Base-by-base conservation (phyloP, 164 flowering plant species). In the Warburgia ugandensis region DNA sequence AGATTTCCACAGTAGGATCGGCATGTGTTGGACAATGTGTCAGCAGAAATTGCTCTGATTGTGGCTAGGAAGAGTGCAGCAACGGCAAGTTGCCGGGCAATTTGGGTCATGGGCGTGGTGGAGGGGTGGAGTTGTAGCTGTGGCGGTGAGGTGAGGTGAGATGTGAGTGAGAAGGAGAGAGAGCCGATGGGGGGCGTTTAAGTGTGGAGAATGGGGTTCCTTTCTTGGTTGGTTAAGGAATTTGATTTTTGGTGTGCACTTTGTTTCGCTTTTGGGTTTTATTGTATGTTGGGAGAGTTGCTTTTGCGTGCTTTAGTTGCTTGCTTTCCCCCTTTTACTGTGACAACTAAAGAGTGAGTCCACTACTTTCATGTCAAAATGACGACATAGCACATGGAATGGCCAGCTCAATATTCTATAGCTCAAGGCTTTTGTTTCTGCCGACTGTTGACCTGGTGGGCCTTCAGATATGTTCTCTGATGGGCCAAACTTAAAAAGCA, bases 1-100 rank as follows among this genome's bases (percentile, higher is more conserved):
- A 89, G 37, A 67, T 88, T 89, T 1, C 95, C 94, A 33, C 99
- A 89, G 56, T 72, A 88, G 12, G 96, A 80, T 53, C 96, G 60
- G 55, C 96, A 84, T 3, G 71, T 39, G 28, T 45, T 39, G 20
- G 29, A n/a, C n/a, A 51, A 51, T 20, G 27, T 42, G 33, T 28
- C 27, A 54, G 60, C 60, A 6, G 63, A 41, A 42, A 38, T 58
- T 17, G 32, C 25, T 2, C 43, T 30, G 4, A 60, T 0, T 12
- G 60, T 30, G 37, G 52, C 1, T 5, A 50, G 27, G 16, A 62
- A 5, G n/a, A n/a, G n/a, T 3, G 58, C 22, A 39, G 58, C 9
- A 37, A 23, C 6, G 56, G 59, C 9, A 25, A 45, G 20, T 23
- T 30, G 23, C 22, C 56, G 50, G 45, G 68, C 49, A 38, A 67